phyloP scores from a whole-genome alignment of 805 yeast species.

The Teunomyces aglyptinius region DNA sequence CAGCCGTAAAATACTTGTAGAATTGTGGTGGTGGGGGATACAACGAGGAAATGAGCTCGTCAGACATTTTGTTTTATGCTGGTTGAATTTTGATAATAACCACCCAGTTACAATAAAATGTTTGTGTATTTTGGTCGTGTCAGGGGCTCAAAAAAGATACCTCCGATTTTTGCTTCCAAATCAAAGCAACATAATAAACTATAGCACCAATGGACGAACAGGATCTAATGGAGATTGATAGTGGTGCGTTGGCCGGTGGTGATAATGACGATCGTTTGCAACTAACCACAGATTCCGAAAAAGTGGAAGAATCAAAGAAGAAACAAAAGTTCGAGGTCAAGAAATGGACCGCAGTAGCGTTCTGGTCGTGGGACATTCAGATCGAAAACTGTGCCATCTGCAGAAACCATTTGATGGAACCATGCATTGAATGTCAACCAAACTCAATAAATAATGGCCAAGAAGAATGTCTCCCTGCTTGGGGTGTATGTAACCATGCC shows the following conservation, averaged over 20 bases:
- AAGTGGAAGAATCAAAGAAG: constrained; percentile 14
- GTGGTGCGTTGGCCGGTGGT: constrained; percentile 15
- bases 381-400: constrained; percentile 98
- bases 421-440: constrained; percentile 95
- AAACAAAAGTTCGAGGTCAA: constrained; percentile 78
- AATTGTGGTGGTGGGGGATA: constrained; percentile 96
- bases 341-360: constrained; percentile 99
- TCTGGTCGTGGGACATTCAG: constrained; percentile 98
- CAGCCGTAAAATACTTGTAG: constrained; percentile 67
- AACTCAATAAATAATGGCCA: constrained; percentile 58
- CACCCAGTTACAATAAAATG: not conserved
- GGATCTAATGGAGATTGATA: constrained; percentile 35
- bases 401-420: constrained; percentile 97
- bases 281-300: constrained; percentile 20
- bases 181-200: not conserved
- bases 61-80: constrained; percentile 9
- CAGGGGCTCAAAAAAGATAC: not conserved
- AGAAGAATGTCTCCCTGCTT: constrained; percentile 88
- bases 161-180: not conserved
- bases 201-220: constrained; percentile 11
- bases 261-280: not conserved
- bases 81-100: not conserved
- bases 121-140: not conserved
- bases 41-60: constrained; percentile 56
- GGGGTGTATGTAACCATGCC: constrained; percentile 98